Percentiles rank a stretch among this genome's conserved stretches.
These are phyloP conservation scores for Fusarium fracticaudum DNA, from an alignment of 2,329 filamentous ascomycete genomes.

Conservation along the genomic window DNA sequence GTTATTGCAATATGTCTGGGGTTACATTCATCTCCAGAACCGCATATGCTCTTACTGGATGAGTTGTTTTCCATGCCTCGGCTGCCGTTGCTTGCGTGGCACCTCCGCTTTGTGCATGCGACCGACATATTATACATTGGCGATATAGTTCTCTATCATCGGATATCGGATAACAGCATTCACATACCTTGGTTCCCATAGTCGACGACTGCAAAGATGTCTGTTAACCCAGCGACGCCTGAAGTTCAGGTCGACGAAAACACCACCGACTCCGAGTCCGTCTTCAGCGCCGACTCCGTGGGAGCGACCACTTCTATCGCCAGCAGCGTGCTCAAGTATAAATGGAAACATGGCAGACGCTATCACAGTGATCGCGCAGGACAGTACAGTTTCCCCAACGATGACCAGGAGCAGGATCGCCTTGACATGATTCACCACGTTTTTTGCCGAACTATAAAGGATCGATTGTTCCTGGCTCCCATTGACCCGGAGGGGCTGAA, in stretches of 20 bases:
- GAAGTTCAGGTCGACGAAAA: conserved; percentile 26
- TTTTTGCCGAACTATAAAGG: conserved; percentile 46
- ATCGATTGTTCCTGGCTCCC: conserved; percentile 50
- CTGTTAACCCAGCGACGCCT: background rate
- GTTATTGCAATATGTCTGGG: background rate
- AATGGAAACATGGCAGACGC: conserved; percentile 51
- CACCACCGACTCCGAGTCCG: background rate
- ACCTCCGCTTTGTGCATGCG: background rate
- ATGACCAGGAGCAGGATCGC: conserved; percentile 51
- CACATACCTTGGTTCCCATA: too few relatives aligned
- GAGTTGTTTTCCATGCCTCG: background rate
- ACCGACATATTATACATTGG: background rate
- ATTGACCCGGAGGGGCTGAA: conserved; percentile 50
- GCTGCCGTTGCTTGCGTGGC: background rate
- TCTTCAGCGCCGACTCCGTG: background rate
- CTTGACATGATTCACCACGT: conserved; percentile 53
- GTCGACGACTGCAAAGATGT: background rate
- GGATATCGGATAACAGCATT: background rate
- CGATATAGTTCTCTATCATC: background rate
- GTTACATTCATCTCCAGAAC: background rate
- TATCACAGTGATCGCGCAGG: conserved; percentile 53
- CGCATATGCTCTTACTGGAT: background rate
- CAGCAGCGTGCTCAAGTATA: conserved; percentile 21
- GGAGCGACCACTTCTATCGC: conserved; percentile 1
- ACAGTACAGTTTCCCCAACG: conserved; percentile 51